A percentile compares a stretch with the other conserved stretches of the same genome.
Conservation (phyloP, 1,284 basidiomycete species). For the Sparassis latifolia region DNA sequence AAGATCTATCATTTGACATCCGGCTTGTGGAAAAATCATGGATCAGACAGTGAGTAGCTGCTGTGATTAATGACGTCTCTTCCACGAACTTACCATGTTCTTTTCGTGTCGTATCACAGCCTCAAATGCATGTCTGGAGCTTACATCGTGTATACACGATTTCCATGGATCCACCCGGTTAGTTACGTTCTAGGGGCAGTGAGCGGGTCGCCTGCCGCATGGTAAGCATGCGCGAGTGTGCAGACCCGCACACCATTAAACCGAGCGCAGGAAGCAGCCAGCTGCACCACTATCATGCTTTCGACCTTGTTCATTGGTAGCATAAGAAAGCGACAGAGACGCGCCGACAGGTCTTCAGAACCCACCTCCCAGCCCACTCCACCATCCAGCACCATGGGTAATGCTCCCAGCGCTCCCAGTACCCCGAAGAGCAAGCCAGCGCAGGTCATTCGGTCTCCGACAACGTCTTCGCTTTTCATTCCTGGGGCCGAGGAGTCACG, state of each 20-base stretch:
- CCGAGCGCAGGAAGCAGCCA: not conserved
- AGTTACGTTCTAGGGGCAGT: no score
- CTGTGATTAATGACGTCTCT: no score
- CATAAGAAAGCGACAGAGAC: conserved; percentile 3
- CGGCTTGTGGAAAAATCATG: no score
- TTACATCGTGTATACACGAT: no score
- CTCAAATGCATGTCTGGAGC: no score
- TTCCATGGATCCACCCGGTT: no score
- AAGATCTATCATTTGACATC: no score
- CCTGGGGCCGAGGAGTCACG: conserved; percentile 5
- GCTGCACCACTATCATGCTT: conserved; percentile 3
- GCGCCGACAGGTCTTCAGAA: not conserved
- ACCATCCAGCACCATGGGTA: conserved; percentile 4
- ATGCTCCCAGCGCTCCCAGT: conserved; percentile 4
- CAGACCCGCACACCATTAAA: not conserved
- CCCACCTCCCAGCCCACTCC: not conserved
- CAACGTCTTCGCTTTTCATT: conserved; percentile 1
- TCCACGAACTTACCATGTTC: no score
- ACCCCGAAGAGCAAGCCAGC: conserved; percentile 1
- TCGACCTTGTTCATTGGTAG: not conserved
- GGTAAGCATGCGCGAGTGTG: not conserved
- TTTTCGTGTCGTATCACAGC: no score
- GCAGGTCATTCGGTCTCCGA: conserved; percentile 3
- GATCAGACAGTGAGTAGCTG: no score
- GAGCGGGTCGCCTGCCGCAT: not conserved